A percentile compares a stretch with the other conserved stretches of the same genome.
These are phyloP conservation scores for Paradendryphiella salina DNA, from an alignment of 2,329 filamentous ascomycete species.

Conservation along the genomic window DNA sequence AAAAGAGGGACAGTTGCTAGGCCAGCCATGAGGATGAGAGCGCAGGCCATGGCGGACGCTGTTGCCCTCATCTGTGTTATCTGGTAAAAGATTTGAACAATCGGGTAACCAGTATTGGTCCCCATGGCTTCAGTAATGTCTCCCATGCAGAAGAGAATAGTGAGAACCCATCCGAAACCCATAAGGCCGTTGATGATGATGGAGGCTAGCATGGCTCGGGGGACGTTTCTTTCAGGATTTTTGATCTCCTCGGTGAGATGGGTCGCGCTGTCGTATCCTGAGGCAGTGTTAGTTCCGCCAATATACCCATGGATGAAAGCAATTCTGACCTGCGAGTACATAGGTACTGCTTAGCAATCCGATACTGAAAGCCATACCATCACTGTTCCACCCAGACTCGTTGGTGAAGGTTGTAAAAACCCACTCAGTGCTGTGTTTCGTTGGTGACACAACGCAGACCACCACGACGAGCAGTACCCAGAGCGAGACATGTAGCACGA, in stretches of 20 bases:
- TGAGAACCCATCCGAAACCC: conserved; percentile 43
- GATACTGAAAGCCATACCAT: conserved; percentile 47
- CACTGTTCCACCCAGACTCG: conserved; percentile 47
- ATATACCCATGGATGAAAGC: not conserved
- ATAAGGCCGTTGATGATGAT: conserved; percentile 41
- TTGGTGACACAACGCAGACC: conserved; percentile 49
- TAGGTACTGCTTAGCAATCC: conserved; percentile 35
- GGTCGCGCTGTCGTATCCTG: conserved; percentile 8
- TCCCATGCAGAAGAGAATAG: conserved; percentile 43
- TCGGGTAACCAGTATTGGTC: conserved; percentile 41
- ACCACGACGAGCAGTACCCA: conserved; percentile 54
- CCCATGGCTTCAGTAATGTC: conserved; percentile 33
- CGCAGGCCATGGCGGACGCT: conserved; percentile 22
- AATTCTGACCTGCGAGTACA: conserved; percentile 18
- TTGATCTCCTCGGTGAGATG: conserved; percentile 7
- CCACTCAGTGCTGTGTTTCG: conserved; percentile 40
- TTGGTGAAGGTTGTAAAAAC: conserved; percentile 53
- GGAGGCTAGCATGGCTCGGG: conserved; percentile 6
- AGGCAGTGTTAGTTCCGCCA: not conserved
- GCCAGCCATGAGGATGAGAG: conserved; percentile 28
- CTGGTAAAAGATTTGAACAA: conserved; percentile 41
- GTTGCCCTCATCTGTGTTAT: not conserved
- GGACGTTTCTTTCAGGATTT: conserved; percentile 2
- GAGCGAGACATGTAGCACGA: conserved; percentile 53
- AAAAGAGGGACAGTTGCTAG: conserved; percentile 7